Conservation (phyloP, 768 basidiomycete genomes). For the Lactarius evosmus region DNA sequence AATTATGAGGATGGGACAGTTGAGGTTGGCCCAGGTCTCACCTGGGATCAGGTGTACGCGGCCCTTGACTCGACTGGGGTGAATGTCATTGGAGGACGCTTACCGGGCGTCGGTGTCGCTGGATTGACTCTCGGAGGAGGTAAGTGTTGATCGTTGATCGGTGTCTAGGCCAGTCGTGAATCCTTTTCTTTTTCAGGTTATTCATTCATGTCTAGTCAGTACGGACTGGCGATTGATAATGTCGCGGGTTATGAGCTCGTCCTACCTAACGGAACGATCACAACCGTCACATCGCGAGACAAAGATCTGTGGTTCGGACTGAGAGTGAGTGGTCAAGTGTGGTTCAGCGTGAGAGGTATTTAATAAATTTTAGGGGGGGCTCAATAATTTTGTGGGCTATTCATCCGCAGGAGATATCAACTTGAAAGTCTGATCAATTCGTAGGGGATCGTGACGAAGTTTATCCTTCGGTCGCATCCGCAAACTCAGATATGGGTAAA, state of each 20-base stretch:
- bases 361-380: conserved; percentile 4
- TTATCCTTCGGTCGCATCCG: conserved; percentile 3
- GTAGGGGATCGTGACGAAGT: conserved; percentile 16
- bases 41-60: conserved; percentile 34
- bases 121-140: conserved; percentile 33
- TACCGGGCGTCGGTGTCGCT: conserved; percentile 30
- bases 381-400: conserved; percentile 10
- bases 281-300: background rate
- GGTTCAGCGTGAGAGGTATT: background rate
- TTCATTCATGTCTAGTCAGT: conserved; percentile 34
- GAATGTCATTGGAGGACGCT: conserved; percentile 30
- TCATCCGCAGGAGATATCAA: background rate
- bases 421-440: background rate
- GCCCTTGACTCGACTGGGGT: conserved; percentile 26
- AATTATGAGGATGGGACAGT: conserved; percentile 16
- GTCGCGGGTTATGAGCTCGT: conserved; percentile 32
- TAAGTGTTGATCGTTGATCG: background rate
- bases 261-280: conserved; percentile 31
- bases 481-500: conserved; percentile 11
- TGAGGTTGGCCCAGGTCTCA: conserved; percentile 29
- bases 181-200: conserved; percentile 29
- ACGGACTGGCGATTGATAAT: conserved; percentile 38
- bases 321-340: background rate
- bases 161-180: background rate
- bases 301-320: conserved; percentile 13